These are phyloP conservation scores for Alternaria burnsii DNA, from an alignment of 2,329 filamentous ascomycete genomes.

Conservation along the genomic window DNA sequence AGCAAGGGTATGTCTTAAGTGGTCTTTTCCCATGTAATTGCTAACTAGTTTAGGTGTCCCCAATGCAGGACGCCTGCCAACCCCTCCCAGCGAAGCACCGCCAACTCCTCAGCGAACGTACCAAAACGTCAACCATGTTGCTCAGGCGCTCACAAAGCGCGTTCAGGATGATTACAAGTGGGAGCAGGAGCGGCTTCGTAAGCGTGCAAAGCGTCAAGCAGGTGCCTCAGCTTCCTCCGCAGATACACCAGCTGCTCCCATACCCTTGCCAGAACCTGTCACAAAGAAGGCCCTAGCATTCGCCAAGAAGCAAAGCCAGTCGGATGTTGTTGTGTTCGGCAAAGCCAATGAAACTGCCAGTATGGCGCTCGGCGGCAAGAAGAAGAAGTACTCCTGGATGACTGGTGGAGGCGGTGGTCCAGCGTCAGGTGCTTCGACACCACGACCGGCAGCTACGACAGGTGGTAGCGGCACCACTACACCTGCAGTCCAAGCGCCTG, in stretches of 20 bases:
- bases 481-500: conserved; percentile 29
- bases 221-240: conserved; percentile 37
- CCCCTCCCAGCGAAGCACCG: conserved; percentile 58
- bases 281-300: conserved; percentile 90
- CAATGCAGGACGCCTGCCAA: conserved; percentile 54
- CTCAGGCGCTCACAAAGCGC: conserved; percentile 55
- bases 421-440: conserved; percentile 44
- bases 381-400: conserved; percentile 81
- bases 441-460: conserved; percentile 37
- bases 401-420: conserved; percentile 55
- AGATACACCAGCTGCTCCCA: conserved; percentile 35
- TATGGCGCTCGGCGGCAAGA: conserved; percentile 74
- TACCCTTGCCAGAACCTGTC: conserved; percentile 58
- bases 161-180: conserved; percentile 67
- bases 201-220: conserved; percentile 54
- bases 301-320: conserved; percentile 74
- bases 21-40: neutral
- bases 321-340: conserved; percentile 79
- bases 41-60: conserved; percentile 38
- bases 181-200: conserved; percentile 70
- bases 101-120: conserved; percentile 60
- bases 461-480: conserved; percentile 39
- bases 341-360: conserved; percentile 87
- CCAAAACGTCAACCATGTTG: conserved; percentile 66
- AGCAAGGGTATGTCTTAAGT: conserved; percentile 32